A percentile compares a stretch with the other conserved stretches of the same genome.
Conservation (phyloP, 2,329 filamentous ascomycete species). For the Fusarium sororula region DNA sequence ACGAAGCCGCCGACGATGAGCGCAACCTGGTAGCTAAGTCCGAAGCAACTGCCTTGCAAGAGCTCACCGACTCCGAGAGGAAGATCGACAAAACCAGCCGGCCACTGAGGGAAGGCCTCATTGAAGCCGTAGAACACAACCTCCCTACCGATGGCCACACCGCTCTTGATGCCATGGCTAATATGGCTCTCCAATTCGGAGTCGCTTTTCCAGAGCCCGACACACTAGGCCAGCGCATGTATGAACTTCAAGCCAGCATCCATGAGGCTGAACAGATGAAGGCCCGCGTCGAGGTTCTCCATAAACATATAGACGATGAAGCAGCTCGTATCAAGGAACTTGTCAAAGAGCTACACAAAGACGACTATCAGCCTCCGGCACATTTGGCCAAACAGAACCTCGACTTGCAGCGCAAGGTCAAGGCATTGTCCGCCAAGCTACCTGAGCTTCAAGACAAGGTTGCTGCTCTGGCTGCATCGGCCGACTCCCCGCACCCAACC, state of each 20-base stretch:
- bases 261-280: slow-evolving; percentile 65
- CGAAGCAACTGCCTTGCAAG: slow-evolving; percentile 67
- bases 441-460: slow-evolving; percentile 68
- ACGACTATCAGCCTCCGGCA: slow-evolving; percentile 62
- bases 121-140: slow-evolving; percentile 62
- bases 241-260: slow-evolving; percentile 64
- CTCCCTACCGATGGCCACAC: slow-evolving; percentile 64
- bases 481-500: slow-evolving; percentile 53
- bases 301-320: slow-evolving; percentile 64
- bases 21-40: slow-evolving; percentile 64
- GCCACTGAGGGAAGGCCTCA: slow-evolving; percentile 51
- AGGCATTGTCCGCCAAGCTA: slow-evolving; percentile 71
- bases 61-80: slow-evolving; percentile 50
- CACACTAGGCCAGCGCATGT: slow-evolving; percentile 60
- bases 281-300: slow-evolving; percentile 65
- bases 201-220: slow-evolving; percentile 59
- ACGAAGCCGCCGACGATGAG: slow-evolving; percentile 82
- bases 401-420: slow-evolving; percentile 76
- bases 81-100: slow-evolving; percentile 41
- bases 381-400: slow-evolving; percentile 75
- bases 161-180: slow-evolving; percentile 67
- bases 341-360: slow-evolving; percentile 53
- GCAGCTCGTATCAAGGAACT: slow-evolving; percentile 51
- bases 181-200: slow-evolving; percentile 60
- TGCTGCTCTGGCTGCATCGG: slow-evolving; percentile 50